These are phyloP conservation scores for Aciculosporium take DNA, from an alignment of 2,329 filamentous ascomycete species.

Conservation along the genomic window DNA sequence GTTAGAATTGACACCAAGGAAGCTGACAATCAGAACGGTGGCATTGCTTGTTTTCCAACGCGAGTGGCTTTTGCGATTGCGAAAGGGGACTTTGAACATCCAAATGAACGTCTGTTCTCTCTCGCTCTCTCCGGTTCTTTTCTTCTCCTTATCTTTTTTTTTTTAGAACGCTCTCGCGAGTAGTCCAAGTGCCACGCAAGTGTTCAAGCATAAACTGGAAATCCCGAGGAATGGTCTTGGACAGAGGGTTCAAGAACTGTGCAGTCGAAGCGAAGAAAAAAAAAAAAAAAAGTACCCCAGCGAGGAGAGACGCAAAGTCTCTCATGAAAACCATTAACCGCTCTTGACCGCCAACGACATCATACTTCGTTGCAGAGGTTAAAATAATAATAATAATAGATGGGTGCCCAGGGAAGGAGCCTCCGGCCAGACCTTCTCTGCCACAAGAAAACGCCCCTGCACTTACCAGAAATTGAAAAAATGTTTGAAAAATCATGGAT, in stretches of 20 bases:
- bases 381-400: not conserved
- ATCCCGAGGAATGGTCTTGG: not conserved
- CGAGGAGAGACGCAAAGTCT: not conserved
- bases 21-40: not conserved
- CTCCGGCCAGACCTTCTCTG: not conserved
- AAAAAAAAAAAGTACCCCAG: too few species aligned
- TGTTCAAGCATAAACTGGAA: not conserved
- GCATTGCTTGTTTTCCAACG: not conserved
- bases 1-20: constrained; percentile 11
- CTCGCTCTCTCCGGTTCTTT: too few species aligned
- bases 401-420: constrained; percentile 2
- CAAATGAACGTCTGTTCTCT: not conserved
- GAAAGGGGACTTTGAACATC: not conserved
- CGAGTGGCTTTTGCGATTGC: constrained; percentile 1
- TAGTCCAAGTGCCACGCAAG: not conserved
- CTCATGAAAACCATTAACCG: not conserved
- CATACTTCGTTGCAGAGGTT: not conserved
- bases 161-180: not conserved
- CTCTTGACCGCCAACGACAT: not conserved
- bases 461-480: not conserved
- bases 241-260: not conserved
- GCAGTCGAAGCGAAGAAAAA: not conserved
- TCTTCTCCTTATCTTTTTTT: not conserved
- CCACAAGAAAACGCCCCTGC: not conserved
- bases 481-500: not conserved